These are phyloP conservation scores for Xylariaceae sp. DNA, from an alignment of 2,329 filamentous ascomycete species.

Conservation along the genomic window DNA sequence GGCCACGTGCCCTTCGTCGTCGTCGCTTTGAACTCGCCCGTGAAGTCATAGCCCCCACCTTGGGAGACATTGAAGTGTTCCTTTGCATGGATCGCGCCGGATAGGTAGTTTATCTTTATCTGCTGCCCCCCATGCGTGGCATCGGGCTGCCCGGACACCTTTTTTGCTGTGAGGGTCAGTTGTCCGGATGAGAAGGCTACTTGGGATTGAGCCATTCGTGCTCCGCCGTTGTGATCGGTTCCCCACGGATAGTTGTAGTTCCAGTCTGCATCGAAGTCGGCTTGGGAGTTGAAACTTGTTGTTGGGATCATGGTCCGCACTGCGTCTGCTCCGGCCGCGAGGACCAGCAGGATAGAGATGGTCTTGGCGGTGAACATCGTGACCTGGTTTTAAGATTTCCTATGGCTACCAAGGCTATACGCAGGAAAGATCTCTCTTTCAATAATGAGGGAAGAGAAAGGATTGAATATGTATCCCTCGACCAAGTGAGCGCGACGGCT, in stretches of 20 bases:
- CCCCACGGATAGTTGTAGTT: constrained; percentile 55
- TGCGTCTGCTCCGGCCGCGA: constrained; percentile 22
- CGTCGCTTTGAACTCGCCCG: constrained; percentile 38
- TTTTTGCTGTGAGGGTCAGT: constrained; percentile 45
- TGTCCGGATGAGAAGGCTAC: constrained; percentile 38
- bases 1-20: constrained; percentile 49
- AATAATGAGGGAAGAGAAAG: too few species aligned
- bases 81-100: constrained; percentile 40
- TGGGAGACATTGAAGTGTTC: constrained; percentile 36
- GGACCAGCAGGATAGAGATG: constrained; percentile 4
- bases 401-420: too few species aligned
- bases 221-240: constrained; percentile 53
- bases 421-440: too few species aligned
- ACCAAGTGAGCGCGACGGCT: too few species aligned
- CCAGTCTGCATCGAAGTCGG: constrained; percentile 42
- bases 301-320: constrained; percentile 36
- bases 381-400: too few species aligned
- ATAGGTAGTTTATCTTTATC: constrained; percentile 50
- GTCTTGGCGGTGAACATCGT: too few species aligned
- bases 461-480: too few species aligned
- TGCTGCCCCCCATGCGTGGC: constrained; percentile 35
- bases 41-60: constrained; percentile 40
- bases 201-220: constrained; percentile 49
- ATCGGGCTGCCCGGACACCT: constrained; percentile 37
- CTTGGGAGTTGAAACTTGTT: constrained; percentile 35